Conservation (phyloP, 768 basidiomycete genomes). For the Lactarius vividus region DNA sequence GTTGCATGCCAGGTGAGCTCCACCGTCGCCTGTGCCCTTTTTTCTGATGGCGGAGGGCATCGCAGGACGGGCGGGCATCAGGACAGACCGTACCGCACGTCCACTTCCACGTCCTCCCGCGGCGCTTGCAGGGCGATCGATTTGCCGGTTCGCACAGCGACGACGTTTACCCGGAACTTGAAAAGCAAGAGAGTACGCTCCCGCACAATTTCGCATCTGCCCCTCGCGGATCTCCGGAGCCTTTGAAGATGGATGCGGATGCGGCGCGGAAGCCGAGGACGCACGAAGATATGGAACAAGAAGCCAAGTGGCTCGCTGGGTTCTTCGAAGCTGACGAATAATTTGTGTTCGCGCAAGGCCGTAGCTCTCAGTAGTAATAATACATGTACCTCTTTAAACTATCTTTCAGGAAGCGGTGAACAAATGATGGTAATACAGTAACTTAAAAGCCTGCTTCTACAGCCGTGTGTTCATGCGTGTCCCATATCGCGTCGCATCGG, state of each 20-base stretch:
- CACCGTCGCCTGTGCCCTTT: slow-evolving; percentile 1
- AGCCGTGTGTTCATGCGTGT: not conserved
- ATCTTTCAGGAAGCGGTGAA: not conserved
- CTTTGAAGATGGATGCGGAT: slow-evolving; percentile 42
- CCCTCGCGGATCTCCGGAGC: slow-evolving; percentile 30
- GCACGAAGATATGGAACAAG: slow-evolving; percentile 53
- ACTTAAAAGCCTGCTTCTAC: not conserved
- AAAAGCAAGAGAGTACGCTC: slow-evolving; percentile 56
- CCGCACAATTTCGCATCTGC: slow-evolving; percentile 37
- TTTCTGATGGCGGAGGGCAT: not conserved
- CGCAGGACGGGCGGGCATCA: slow-evolving; percentile 81
- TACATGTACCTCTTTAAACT: not conserved
- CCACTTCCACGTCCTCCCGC: slow-evolving; percentile 93
- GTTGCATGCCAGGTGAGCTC: slow-evolving; percentile 81
- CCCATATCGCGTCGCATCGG: not conserved
- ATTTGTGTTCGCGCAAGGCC: not conserved
- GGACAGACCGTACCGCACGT: slow-evolving; percentile 90
- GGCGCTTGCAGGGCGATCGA: slow-evolving; percentile 64
- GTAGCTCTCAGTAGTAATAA: not conserved
- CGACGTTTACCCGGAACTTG: slow-evolving; percentile 77
- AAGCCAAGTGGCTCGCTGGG: slow-evolving; percentile 48
- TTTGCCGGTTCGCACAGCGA: slow-evolving; percentile 60
- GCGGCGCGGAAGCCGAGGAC: slow-evolving; percentile 45
- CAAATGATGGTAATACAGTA: slow-evolving; percentile 2
- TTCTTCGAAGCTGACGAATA: slow-evolving; percentile 37